Base-by-base conservation (phyloP, 2,329 filamentous ascomycete genomes). In the Cryphonectria naterciae region DNA sequence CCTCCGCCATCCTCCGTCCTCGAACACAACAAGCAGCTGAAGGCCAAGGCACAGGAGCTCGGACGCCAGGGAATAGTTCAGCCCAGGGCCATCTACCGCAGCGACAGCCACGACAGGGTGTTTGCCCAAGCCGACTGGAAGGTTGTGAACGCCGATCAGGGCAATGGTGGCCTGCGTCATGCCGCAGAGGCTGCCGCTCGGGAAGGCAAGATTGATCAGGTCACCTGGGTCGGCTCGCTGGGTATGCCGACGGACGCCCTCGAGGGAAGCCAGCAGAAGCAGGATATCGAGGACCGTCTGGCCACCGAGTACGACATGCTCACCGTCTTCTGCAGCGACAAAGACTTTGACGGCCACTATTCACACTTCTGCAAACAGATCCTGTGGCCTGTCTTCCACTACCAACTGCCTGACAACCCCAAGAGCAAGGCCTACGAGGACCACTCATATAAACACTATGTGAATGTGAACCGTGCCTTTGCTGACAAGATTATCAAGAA, bases 391-490 rank as follows among this genome's bases (percentile, higher is more conserved):
- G 95, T 98, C 72, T 97, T 98, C 81, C 95, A 98, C 82, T 98
- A 98, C 80, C 95, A 98, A 81, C 97, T 98, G 72, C 96, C 95
- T 0, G 96, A 98, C 79, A 97, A 97, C 78, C 95, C 95, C 37
- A 97, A 97, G 86, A 98, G 94, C 88, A 98, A 98, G 81, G 95
- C 95, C 0, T 98, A 97, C 80, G 92, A 97, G 80, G 95, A 98
- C 76, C 95, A 98, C 81, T 98, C 95, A 0, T 98, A 95, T 94
- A 88, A 94, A 75, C 97, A 93, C 83, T 98, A 98, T 77, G 92
- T 94, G 78, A 93, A 93, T 68, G 88, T 98, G 78, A 98, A 98
- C 82, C 92, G 96, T 80, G 93, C 92, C 3, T 98, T 98, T 81
- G 95, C 95, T 43, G 93, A 98, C 79, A 92, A 91, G 78, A 94